Base-by-base conservation (phyloP, 2,329 filamentous ascomycete genomes). In the Didymella exigua region DNA sequence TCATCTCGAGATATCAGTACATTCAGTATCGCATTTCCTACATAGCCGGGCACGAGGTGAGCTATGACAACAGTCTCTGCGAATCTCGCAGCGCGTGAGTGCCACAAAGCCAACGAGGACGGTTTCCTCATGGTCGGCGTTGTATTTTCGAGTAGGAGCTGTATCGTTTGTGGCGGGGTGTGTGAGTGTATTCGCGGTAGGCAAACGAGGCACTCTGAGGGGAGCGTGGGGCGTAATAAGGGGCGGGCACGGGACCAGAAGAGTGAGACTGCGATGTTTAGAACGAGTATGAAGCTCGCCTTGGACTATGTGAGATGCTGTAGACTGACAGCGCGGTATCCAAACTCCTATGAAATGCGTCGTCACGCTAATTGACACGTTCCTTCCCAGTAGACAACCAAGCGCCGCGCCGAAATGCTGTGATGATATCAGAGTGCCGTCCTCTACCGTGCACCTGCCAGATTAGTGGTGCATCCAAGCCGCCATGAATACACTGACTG, bases 1-100 rank as follows among this genome's bases (percentile, higher is more conserved):
- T 82, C 64, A 78, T 83, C 58, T 75, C 72, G 44, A 76, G 72
- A 9, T 83, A 82, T 54, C 72, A 82, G 73, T 86, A 86, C 63
- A 80, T 86, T n/a, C n/a, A n/a, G n/a, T n/a, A n/a, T n/a, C n/a
- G n/a, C n/a, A n/a, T n/a, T n/a, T n/a, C n/a, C n/a, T 56, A 50
- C n/a, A 47, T 47, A 26, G 53, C 43, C 1, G 41, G 41, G 26
- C 52, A 54, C n/a, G 40, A 49, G n/a, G n/a, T n/a, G n/a, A n/a
- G n/a, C n/a, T n/a, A n/a, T n/a, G n/a, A n/a, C n/a, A n/a, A n/a
- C n/a, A n/a, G n/a, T n/a, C n/a, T n/a, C n/a, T n/a, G n/a, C n/a
- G n/a, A n/a, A 27, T 27, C 26, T 27, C 5, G 5, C 26, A 27
- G 26, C 26, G 26, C 26, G 26, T 27, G 10, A 10, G 5, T 5